Conservation (phyloP, 768 basidiomycete species). For the Aureoboletus auriporus region DNA sequence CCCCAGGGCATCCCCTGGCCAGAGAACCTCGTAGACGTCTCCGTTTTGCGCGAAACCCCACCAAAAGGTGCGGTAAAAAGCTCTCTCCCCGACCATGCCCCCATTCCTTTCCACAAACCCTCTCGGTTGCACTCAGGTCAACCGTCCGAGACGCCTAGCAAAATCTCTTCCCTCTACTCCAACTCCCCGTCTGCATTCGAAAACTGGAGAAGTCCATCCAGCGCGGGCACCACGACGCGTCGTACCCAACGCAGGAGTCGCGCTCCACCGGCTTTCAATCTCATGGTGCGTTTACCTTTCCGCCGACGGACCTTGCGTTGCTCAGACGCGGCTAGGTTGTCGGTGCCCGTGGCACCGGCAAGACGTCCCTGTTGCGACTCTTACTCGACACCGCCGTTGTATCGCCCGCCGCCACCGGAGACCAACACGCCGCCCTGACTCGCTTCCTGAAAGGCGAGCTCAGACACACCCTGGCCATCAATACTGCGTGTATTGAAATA, state of each 20-base stretch:
- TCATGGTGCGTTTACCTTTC: conserved; percentile 57
- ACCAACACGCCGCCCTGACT: conserved; percentile 64
- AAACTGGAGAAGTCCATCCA: conserved; percentile 41
- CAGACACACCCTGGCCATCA: conserved; percentile 59
- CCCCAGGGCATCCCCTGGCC: conserved; percentile 83
- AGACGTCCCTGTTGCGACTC: conserved; percentile 77
- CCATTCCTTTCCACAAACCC: conserved; percentile 82
- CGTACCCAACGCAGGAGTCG: conserved; percentile 63
- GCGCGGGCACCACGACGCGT: conserved; percentile 38
- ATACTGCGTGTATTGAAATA: conserved; percentile 74
- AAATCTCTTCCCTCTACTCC: conserved; percentile 66
- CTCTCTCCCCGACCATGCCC: conserved; percentile 50
- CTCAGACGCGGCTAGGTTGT: conserved; percentile 51
- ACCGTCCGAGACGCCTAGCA: conserved; percentile 20
- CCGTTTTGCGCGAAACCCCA: conserved; percentile 51
- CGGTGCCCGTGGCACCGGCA: conserved; percentile 77
- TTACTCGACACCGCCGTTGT: conserved; percentile 83
- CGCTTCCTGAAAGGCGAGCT: conserved; percentile 59
- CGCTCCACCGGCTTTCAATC: conserved; percentile 74
- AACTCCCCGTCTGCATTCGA: conserved; percentile 62
- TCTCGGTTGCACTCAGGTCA: conserved; percentile 52
- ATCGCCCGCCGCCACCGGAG: conserved; percentile 69
- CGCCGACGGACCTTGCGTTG: background rate
- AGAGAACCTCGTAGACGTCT: conserved; percentile 72
- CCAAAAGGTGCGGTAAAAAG: conserved; percentile 65